A percentile compares a stretch with the other conserved stretches of the same genome.
phyloP scores from a whole-genome alignment of 2,329 filamentous ascomycete genomes.

The Apiospora arundinis region DNA sequence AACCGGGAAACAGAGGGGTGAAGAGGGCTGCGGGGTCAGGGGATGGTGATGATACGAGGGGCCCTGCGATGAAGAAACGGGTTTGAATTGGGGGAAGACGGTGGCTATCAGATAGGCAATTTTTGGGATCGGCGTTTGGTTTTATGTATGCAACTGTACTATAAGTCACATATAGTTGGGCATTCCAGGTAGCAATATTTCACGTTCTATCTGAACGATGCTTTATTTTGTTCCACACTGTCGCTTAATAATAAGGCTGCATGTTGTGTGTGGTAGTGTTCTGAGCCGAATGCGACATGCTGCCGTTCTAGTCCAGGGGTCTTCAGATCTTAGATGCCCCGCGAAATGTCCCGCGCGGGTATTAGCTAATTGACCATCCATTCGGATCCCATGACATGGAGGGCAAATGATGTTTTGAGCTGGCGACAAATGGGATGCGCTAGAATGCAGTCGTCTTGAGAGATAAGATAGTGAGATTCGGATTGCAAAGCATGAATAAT shows the following conservation, averaged over 20 bases:
- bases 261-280: neutral
- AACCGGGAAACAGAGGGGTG: neutral
- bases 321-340: neutral
- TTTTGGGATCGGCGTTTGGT: neutral
- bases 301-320: neutral
- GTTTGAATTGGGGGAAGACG: neutral
- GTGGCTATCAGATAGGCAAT: too few relatives aligned
- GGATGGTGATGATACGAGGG: too few relatives aligned
- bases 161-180: rapidly evolving
- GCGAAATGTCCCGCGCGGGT: neutral
- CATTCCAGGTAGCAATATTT: neutral
- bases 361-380: neutral
- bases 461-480: neutral
- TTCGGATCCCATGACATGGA: too few relatives aligned
- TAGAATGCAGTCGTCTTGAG: neutral
- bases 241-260: neutral
- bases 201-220: neutral
- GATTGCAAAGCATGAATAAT: slow-evolving; percentile 8
- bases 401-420: neutral
- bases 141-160: neutral
- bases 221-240: too few relatives aligned
- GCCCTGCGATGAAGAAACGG: neutral
- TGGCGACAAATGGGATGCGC: neutral
- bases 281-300: neutral
- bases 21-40: neutral